These are phyloP conservation scores for Oryza officinalis DNA, from an alignment of 176 grass and related monocot species.

Conservation along the genomic window DNA sequence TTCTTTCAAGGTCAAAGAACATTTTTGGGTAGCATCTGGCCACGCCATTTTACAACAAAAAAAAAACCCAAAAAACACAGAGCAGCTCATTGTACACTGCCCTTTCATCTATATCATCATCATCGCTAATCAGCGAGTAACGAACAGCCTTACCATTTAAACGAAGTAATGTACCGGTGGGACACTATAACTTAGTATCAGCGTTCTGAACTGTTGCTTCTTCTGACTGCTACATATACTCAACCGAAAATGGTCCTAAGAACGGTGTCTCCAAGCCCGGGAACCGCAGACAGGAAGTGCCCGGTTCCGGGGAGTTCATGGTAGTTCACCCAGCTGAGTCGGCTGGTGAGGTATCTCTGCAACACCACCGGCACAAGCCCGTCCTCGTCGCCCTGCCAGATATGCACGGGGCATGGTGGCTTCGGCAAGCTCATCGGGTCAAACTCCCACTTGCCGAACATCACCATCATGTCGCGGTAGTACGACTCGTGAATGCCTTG, in stretches of 20 bases:
- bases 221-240: neutral
- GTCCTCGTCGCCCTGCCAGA: slow-evolving; percentile 86
- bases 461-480: slow-evolving; percentile 76
- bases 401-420: slow-evolving; percentile 58
- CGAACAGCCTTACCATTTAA: slow-evolving; percentile 20
- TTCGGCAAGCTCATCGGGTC: slow-evolving; percentile 69
- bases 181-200: slow-evolving; percentile 21
- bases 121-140: slow-evolving; percentile 33
- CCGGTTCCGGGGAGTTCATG: slow-evolving; percentile 63
- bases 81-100: slow-evolving; percentile 12
- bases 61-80: neutral
- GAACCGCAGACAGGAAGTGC: slow-evolving; percentile 53
- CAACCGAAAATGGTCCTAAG: slow-evolving; percentile 59
- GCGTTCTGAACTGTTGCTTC: neutral
- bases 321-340: slow-evolving; percentile 65
- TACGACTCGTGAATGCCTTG: slow-evolving; percentile 79
- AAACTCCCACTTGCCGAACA: slow-evolving; percentile 92
- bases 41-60: neutral
- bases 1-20: slow-evolving; percentile 1
- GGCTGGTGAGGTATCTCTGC: slow-evolving; percentile 55
- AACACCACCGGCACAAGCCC: slow-evolving; percentile 64
- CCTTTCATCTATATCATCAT: slow-evolving; percentile 27
- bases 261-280: slow-evolving; percentile 53
- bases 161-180: slow-evolving; percentile 15
- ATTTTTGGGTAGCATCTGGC: slow-evolving; percentile 5